These are phyloP conservation scores for Exserohilum turcica DNA, from an alignment of 2,329 filamentous ascomycete genomes.

Conservation along the genomic window DNA sequence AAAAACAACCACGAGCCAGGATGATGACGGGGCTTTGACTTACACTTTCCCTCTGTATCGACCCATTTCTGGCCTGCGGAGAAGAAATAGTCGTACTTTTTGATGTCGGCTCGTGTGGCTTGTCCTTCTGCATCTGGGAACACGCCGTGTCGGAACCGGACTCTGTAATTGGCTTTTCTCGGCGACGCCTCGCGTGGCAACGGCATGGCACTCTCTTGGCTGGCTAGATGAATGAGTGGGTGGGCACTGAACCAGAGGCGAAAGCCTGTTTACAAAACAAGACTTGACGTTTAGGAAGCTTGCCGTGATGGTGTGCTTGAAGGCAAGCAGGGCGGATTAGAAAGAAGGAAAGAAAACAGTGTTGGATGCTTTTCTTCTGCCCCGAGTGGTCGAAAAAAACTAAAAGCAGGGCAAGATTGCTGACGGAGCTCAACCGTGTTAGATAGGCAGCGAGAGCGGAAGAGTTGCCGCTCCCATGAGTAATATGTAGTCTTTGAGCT, in stretches of 20 bases:
- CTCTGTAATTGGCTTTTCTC: conserved; percentile 23
- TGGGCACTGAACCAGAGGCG: too few relatives aligned
- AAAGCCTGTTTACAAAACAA: background rate
- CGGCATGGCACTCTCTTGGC: background rate
- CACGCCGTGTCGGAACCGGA: conserved; percentile 29
- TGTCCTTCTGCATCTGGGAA: conserved; percentile 20
- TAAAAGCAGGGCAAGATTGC: background rate
- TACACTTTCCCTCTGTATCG: conserved; percentile 19
- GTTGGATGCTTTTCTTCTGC: background rate
- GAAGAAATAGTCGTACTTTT: conserved; percentile 35
- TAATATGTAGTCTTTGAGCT: conserved; percentile 4
- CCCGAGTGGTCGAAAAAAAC: background rate
- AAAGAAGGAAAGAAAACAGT: too few relatives aligned
- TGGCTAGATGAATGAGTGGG: too few relatives aligned
- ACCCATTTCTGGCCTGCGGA: conserved; percentile 22
- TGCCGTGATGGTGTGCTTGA: background rate
- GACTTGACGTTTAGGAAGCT: background rate
- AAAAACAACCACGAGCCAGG: background rate
- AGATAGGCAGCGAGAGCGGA: background rate
- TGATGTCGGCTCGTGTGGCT: conserved; percentile 28
- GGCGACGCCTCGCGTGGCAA: conserved; percentile 3
- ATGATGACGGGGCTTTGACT: conserved; percentile 7
- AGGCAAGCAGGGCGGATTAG: background rate
- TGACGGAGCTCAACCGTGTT: background rate
- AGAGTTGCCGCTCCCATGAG: conserved; percentile 1